Conservation (phyloP, 202 grass and related monocot species). For the Bolboschoenoplectus hybrid region DNA sequence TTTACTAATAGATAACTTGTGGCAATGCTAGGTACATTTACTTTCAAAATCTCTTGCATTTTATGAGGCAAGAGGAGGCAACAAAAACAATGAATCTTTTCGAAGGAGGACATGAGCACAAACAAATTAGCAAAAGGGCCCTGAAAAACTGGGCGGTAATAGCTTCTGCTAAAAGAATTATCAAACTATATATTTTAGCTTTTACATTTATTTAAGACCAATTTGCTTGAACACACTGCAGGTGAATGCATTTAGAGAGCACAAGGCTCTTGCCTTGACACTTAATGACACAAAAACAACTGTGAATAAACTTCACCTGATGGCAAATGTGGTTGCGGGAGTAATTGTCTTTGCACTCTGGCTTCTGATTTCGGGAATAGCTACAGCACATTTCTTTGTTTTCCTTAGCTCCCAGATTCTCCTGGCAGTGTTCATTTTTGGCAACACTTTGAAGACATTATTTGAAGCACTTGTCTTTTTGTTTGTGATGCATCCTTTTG, state of each 20-base stretch:
- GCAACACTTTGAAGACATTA: conserved; percentile 81
- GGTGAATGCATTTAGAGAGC: conserved; percentile 79
- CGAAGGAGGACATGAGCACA: conserved; percentile 66
- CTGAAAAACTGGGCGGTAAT: conserved; percentile 97
- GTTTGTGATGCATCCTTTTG: conserved; percentile 85
- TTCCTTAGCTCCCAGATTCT: conserved; percentile 81
- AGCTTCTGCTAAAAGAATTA: conserved; percentile 30
- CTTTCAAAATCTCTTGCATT: conserved; percentile 67
- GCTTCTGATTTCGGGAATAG: conserved; percentile 74
- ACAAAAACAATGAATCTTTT: conserved; percentile 67
- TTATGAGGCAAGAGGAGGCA: conserved; percentile 77
- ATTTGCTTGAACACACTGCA: conserved; percentile 40
- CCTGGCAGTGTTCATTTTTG: conserved; percentile 77
- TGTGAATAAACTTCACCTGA: conserved; percentile 80
- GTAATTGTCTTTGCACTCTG: conserved; percentile 64
- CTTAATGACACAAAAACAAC: conserved; percentile 92
- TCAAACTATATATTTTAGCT: conserved; percentile 20
- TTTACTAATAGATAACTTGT: conserved; percentile 6
- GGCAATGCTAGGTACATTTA: conserved; percentile 70
- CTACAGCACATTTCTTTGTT: conserved; percentile 76
- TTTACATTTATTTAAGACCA: conserved; percentile 3
- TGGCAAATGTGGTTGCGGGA: conserved; percentile 61
- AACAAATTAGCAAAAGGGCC: conserved; percentile 58
- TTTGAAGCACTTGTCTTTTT: conserved; percentile 88
- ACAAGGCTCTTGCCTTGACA: conserved; percentile 75